Evolutionary conservation across 345 rosid species (phyloP), one percentile per base, ranked within the genome.

Genomic region (Fremontodendron californicum): DNA sequence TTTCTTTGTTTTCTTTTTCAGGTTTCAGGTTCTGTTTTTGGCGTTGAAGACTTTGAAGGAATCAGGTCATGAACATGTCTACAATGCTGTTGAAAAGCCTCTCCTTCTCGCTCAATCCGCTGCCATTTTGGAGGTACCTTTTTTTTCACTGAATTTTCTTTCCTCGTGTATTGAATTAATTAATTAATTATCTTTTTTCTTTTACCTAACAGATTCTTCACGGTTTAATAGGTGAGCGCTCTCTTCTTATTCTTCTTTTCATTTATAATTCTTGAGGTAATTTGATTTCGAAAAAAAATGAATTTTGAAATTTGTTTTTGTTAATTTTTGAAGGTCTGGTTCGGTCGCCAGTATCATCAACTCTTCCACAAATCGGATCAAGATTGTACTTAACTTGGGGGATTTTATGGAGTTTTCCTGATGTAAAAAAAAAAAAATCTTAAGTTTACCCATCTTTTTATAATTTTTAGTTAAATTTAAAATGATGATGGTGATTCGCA

Each of bases 111-210:
- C 98, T 74, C 99, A 96, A 84, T 84, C 99, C 71, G 97, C 61
- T n/a, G 98, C 98, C 27, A 84, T 92, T 82, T 84, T 96, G 84
- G 99, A 96, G 96, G 98, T 90, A n/a, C n/a, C n/a, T 45, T 21
- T 62, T 13, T 42, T 62, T 78, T 37, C 11, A 11, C n/a, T 5
- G 11, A 12, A 37, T 35, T 31, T 52, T 6, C n/a, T 73, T 39
- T 37, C 76, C 37, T 83, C 5, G 0, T 27, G 23, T 16, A 9
- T 16, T 16, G 16, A n/a, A n/a, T n/a, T n/a, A 45, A 27, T 23
- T 27, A 29, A 9, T 31, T 29, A 49, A 18, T 4, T 16, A 5
- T 18, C 15, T n/a, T 25, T 29, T 37, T 60, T 57, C 27, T 25
- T 58, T 43, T 39, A 3, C 37, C 40, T 23, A 6, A 73, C 90